Conservation (phyloP, 805 yeast species). For the Saccharomycopsis olivae region DNA sequence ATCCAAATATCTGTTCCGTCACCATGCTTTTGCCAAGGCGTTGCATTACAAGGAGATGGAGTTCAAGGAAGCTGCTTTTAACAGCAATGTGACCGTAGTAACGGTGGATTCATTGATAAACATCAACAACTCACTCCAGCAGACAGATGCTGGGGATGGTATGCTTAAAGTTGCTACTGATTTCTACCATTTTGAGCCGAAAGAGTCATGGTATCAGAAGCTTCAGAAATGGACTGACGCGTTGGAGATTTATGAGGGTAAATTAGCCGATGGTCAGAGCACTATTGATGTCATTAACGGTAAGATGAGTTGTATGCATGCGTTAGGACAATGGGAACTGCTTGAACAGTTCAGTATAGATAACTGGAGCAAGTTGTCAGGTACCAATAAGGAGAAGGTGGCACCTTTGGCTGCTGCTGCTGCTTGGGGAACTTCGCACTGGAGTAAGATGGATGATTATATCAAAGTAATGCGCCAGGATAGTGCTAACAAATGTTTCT, state of each 20-base stretch:
- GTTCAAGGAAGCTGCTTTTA: conserved; percentile 46
- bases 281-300: conserved; percentile 77
- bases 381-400: conserved; percentile 67
- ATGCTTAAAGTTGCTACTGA: conserved; percentile 89
- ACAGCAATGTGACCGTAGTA: conserved; percentile 41
- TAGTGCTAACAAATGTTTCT: conserved; percentile 91
- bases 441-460: conserved; percentile 93
- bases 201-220: conserved; percentile 97
- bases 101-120: conserved; percentile 87
- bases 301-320: conserved; percentile 95
- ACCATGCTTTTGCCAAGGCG: conserved; percentile 97
- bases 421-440: conserved; percentile 94
- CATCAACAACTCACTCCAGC: conserved; percentile 90
- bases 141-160: conserved; percentile 96
- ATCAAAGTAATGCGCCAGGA: conserved; percentile 83
- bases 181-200: conserved; percentile 80
- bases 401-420: conserved; percentile 99
- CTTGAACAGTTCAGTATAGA: conserved; percentile 74
- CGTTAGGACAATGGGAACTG: conserved; percentile 98
- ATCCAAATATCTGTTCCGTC: conserved; percentile 86
- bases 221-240: conserved; percentile 98
- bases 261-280: conserved; percentile 36
- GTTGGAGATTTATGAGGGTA: conserved; percentile 73
- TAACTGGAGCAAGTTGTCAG: conserved; percentile 69
- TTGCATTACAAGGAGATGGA: conserved; percentile 92